Evolutionary conservation across 768 basidiomycete genomes (phyloP).

Genomic region (Lentinula raphanica): DNA sequence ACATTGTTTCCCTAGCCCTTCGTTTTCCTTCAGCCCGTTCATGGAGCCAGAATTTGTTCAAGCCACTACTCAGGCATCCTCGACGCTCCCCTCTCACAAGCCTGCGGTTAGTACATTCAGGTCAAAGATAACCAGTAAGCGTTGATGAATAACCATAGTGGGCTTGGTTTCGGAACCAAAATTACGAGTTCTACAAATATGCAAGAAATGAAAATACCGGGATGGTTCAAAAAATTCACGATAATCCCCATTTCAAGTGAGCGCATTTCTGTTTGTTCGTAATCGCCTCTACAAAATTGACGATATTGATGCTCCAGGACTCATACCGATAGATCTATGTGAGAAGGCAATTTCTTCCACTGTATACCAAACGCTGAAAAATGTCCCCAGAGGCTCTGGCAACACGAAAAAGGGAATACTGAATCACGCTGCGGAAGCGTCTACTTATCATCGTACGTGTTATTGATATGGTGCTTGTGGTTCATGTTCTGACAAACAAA

Average conservation of each 20-base stretch:
- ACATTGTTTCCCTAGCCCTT: no score
- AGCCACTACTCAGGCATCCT: no score
- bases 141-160: neutral
- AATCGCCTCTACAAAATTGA: no score
- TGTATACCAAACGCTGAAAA: no score
- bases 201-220: neutral
- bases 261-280: no score
- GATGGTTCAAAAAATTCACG: neutral
- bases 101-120: no score
- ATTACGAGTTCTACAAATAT: neutral
- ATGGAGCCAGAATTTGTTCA: no score
- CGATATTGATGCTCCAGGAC: neutral
- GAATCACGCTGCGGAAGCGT: neutral
- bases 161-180: neutral
- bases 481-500: neutral
- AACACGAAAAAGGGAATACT: neutral
- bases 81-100: no score
- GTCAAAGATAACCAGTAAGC: no score
- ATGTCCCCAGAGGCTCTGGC: neutral
- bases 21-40: no score
- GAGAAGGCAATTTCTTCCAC: no score
- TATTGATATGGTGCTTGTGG: no score
- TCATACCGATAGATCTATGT: neutral
- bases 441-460: neutral
- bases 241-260: neutral